These are phyloP conservation scores for Hanseniaspora pseudoguilliermondii DNA, from an alignment of 805 yeast species.

Conservation along the genomic window DNA sequence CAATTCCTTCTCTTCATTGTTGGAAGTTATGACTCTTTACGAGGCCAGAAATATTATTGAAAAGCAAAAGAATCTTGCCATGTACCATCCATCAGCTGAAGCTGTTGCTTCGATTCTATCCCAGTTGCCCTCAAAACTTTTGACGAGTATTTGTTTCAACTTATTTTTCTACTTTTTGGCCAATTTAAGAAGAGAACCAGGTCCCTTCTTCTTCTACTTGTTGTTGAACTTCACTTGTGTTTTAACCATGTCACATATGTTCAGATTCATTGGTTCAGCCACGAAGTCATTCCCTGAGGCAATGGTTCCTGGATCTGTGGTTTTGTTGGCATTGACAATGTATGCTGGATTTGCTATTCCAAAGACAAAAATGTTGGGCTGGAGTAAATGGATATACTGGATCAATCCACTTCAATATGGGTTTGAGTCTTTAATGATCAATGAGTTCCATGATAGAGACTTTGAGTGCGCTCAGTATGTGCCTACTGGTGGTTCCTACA, in stretches of 20 bases:
- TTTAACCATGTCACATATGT: conserved; percentile 43
- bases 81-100: conserved; percentile 52
- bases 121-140: conserved; percentile 41
- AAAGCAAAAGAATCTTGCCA: conserved; percentile 45
- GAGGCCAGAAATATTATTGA: conserved; percentile 46
- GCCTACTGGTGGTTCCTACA: conserved; percentile 35
- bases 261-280: conserved; percentile 33
- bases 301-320: conserved; percentile 34
- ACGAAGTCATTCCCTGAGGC: conserved; percentile 30
- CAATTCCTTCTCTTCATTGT: conserved; percentile 48
- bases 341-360: conserved; percentile 36
- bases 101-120: conserved; percentile 51
- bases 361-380: conserved; percentile 32
- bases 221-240: conserved; percentile 34
- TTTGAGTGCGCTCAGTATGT: conserved; percentile 29
- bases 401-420: conserved; percentile 33
- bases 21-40: conserved; percentile 41
- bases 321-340: conserved; percentile 30
- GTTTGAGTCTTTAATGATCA: conserved; percentile 35
- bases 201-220: conserved; percentile 43
- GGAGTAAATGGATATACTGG: conserved; percentile 38
- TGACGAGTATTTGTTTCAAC: conserved; percentile 35
- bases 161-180: conserved; percentile 42
- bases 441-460: conserved; percentile 31
- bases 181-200: conserved; percentile 39